These are phyloP conservation scores for Verticillium tricorpus DNA, from an alignment of 2,329 filamentous ascomycete genomes.

Conservation along the genomic window DNA sequence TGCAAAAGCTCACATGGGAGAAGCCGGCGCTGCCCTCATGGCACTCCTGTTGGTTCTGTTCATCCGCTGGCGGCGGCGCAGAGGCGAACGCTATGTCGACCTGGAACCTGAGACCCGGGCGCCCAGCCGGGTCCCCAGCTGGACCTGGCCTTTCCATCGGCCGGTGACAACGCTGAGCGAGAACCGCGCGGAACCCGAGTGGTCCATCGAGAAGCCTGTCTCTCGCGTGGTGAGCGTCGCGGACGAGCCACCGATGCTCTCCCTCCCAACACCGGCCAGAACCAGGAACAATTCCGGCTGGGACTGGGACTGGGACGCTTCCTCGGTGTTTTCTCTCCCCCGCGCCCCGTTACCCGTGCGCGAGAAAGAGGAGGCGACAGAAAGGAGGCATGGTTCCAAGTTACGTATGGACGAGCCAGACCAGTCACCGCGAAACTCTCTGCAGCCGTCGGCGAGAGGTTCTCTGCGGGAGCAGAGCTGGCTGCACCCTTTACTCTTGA, in stretches of 20 bases:
- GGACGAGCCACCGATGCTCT: background rate
- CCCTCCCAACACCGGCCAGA: background rate
- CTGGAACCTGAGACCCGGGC: background rate
- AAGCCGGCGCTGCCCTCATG: background rate
- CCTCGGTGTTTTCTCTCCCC: background rate
- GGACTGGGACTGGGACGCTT: background rate
- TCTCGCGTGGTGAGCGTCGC: background rate
- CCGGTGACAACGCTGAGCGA: background rate
- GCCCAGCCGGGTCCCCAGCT: background rate
- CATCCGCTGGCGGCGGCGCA: background rate
- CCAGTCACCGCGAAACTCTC: background rate
- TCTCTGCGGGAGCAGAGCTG: background rate
- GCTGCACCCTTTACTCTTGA: background rate
- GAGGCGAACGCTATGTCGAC: background rate
- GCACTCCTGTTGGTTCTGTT: background rate
- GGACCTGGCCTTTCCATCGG: background rate
- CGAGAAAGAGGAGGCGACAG: background rate
- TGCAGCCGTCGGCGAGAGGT: background rate
- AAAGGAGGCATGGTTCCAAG: conserved; percentile 9
- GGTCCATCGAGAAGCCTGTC: background rate
- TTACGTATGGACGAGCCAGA: conserved; percentile 4
- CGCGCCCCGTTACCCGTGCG: background rate
- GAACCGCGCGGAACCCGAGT: background rate
- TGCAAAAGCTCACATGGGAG: background rate
- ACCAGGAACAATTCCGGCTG: background rate